These are phyloP conservation scores for Lenzites betulinus DNA, from an alignment of 768 basidiomycete genomes.

Conservation along the genomic window DNA sequence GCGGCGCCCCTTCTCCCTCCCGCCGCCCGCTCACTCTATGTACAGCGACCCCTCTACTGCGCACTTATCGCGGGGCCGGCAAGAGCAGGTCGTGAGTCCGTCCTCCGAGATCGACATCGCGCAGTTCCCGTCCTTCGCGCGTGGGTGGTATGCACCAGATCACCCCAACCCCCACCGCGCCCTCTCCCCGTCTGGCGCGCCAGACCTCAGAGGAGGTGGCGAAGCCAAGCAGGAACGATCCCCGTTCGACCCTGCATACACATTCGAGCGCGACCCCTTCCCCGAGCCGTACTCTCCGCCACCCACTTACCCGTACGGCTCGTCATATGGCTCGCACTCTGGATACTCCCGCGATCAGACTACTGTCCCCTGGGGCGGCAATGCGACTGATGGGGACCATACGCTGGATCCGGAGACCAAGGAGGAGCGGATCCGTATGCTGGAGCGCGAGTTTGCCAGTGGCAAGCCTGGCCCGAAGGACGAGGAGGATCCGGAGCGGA, in stretches of 20 bases:
- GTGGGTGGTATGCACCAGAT: slow-evolving; percentile 56
- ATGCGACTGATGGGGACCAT: slow-evolving; percentile 46
- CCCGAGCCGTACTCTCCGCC: slow-evolving; percentile 30
- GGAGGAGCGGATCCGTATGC: slow-evolving; percentile 70
- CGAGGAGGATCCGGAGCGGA: slow-evolving; percentile 50
- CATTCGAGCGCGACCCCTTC: slow-evolving; percentile 31
- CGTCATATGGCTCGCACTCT: slow-evolving; percentile 37
- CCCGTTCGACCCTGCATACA: slow-evolving; percentile 39
- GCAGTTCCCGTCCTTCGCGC: slow-evolving; percentile 65
- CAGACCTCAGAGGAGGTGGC: slow-evolving; percentile 17
- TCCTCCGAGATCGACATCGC: slow-evolving; percentile 58
- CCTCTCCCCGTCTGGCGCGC: slow-evolving; percentile 8
- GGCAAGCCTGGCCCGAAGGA: slow-evolving; percentile 33
- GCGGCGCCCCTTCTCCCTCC: slow-evolving; percentile 52
- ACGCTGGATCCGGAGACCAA: slow-evolving; percentile 54
- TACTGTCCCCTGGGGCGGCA: slow-evolving; percentile 55
- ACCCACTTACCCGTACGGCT: slow-evolving; percentile 29
- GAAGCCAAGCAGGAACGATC: slow-evolving; percentile 25
- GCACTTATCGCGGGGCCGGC: slow-evolving; percentile 5
- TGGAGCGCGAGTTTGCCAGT: slow-evolving; percentile 68
- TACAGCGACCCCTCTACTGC: slow-evolving; percentile 19
- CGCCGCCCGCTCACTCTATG: slow-evolving; percentile 37
- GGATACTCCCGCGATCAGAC: slow-evolving; percentile 37
- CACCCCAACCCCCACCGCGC: slow-evolving; percentile 5
- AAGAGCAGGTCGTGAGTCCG: slow-evolving; percentile 17